Evolutionary conservation across 371 early-diverging fungal genomes (phyloP).

Genomic region (Coemansia sp.): DNA sequence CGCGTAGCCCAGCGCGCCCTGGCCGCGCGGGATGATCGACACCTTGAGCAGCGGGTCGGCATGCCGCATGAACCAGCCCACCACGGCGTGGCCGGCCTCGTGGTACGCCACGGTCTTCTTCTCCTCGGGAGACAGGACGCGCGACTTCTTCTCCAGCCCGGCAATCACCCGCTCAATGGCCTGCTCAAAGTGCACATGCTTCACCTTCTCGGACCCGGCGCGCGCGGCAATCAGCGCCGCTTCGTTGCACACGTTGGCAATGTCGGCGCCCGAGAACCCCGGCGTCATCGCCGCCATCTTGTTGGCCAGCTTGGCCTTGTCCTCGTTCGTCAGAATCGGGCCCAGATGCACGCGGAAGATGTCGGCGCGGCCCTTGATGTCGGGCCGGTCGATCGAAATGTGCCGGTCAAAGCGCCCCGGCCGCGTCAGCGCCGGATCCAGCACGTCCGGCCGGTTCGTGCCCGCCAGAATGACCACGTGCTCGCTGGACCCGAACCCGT

Average conservation of each 20-base stretch:
- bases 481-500: slow-evolving; percentile 81
- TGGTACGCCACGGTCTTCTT: slow-evolving; percentile 99
- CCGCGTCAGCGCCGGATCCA: slow-evolving; percentile 96
- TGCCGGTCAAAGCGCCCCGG: slow-evolving; percentile 99
- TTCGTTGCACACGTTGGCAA: slow-evolving; percentile 98
- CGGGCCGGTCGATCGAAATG: slow-evolving; percentile 94
- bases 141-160: slow-evolving; percentile 95
- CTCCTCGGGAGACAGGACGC: slow-evolving; percentile 94
- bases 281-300: slow-evolving; percentile 94
- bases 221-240: slow-evolving; percentile 98
- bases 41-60: slow-evolving; percentile 97
- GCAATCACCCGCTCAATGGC: slow-evolving; percentile 99
- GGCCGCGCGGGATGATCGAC: slow-evolving; percentile 96
- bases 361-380: slow-evolving; percentile 90
- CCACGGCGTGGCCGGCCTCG: slow-evolving; percentile 98
- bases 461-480: slow-evolving; percentile 98
- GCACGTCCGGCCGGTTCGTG: slow-evolving; percentile 97
- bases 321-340: slow-evolving; percentile 87
- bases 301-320: slow-evolving; percentile 72
- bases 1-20: slow-evolving; percentile 96
- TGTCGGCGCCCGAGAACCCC: slow-evolving; percentile 97
- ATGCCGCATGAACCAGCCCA: slow-evolving; percentile 96
- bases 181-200: slow-evolving; percentile 88
- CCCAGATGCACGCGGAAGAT: slow-evolving; percentile 95
- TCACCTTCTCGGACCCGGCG: slow-evolving; percentile 69